phyloP scores from a whole-genome alignment of 306 rosid species.

The Parietaria judaica region DNA sequence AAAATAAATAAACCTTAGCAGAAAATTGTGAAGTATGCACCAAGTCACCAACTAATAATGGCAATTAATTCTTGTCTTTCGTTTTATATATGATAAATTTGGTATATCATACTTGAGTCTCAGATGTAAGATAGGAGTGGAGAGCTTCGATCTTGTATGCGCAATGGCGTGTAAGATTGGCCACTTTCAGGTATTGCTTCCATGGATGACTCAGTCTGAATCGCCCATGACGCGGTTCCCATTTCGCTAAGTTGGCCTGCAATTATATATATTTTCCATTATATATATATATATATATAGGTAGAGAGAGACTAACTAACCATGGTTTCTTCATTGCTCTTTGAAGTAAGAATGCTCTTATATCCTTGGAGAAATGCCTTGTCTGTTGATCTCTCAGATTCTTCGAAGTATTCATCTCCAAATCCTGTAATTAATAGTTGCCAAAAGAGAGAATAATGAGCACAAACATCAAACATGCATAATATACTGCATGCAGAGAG shows the following conservation, averaged over 20 bases:
- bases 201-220: conserved; percentile 26
- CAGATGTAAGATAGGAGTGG: conserved; percentile 13
- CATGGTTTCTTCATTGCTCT: conserved; percentile 18
- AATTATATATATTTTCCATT: background rate
- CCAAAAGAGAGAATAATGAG: too few relatives aligned
- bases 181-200: conserved; percentile 24
- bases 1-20: too few relatives aligned
- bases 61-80: too few relatives aligned
- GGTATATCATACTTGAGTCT: conserved; percentile 14
- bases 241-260: conserved; percentile 27
- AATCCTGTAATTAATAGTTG: conserved; percentile 7
- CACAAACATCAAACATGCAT: too few relatives aligned
- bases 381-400: background rate
- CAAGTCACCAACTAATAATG: too few relatives aligned
- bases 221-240: conserved; percentile 21
- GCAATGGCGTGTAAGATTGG: conserved; percentile 13
- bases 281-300: background rate
- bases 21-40: too few relatives aligned
- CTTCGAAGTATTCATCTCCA: conserved; percentile 19
- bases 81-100: too few relatives aligned
- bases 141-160: conserved; percentile 20
- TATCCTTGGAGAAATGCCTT: conserved; percentile 9
- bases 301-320: background rate
- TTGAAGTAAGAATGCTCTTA: conserved; percentile 15
- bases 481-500: too few relatives aligned